Percentiles rank a stretch among this genome's conserved stretches.
Conservation (phyloP, 495 filamentous ascomycete species). For the Opeltia flavorubescens region DNA sequence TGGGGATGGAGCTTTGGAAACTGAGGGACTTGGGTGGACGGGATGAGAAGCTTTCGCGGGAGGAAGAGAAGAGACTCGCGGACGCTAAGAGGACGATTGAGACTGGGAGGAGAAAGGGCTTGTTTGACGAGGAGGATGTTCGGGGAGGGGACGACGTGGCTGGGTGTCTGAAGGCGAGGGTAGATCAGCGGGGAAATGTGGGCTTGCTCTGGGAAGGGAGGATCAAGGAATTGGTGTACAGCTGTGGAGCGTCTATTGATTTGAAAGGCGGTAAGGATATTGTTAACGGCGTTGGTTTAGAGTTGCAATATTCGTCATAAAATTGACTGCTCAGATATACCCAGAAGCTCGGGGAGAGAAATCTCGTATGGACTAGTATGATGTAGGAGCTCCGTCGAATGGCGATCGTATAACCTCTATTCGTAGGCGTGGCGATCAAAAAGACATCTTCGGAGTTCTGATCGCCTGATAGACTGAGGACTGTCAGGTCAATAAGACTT, state of each 20-base stretch:
- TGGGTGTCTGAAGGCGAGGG: slow-evolving; percentile 78
- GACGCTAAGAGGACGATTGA: neutral
- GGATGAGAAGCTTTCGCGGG: slow-evolving; percentile 10
- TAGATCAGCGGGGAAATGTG: slow-evolving; percentile 74
- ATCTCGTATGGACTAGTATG: too few species aligned
- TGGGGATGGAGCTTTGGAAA: slow-evolving; percentile 84
- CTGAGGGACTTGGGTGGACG: slow-evolving; percentile 33
- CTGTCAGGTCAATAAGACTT: too few species aligned
- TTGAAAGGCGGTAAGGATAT: slow-evolving; percentile 54
- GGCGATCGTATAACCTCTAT: too few species aligned
- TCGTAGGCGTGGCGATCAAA: too few species aligned
- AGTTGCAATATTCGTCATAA: slow-evolving; percentile 88
- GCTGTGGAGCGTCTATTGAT: slow-evolving; percentile 68
- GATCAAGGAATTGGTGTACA: slow-evolving; percentile 84
- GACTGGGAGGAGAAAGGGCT: slow-evolving; percentile 32
- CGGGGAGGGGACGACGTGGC: slow-evolving; percentile 33
- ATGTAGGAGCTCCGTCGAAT: too few species aligned
- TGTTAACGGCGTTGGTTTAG: slow-evolving; percentile 65
- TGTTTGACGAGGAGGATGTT: neutral
- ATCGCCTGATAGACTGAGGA: too few species aligned
- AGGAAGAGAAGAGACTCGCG: neutral
- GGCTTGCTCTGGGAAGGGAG: slow-evolving; percentile 88
- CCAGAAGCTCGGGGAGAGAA: too few species aligned
- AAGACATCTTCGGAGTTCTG: too few species aligned
- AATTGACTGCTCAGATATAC: neutral